A percentile compares a stretch with the other conserved stretches of the same genome.
Conservation (phyloP, 1,284 basidiomycete genomes). For the Ceratobasidium theobromae region DNA sequence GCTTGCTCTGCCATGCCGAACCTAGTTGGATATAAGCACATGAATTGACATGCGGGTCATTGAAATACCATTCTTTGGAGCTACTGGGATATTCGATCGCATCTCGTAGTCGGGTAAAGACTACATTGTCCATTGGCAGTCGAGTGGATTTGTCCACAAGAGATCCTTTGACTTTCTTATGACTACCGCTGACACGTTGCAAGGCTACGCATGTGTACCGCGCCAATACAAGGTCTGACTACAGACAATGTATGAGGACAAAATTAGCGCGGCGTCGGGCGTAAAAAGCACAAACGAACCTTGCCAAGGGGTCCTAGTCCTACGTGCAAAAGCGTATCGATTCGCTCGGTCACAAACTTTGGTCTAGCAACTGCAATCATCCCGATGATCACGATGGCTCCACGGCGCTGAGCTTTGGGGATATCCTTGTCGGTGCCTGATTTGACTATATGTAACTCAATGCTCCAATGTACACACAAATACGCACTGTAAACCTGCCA, state of each 20-base stretch:
- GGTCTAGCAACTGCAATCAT: slow-evolving; percentile 91
- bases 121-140: slow-evolving; percentile 82
- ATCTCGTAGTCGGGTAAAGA: slow-evolving; percentile 83
- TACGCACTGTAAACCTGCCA: slow-evolving; percentile 93
- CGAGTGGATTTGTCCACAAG: slow-evolving; percentile 85
- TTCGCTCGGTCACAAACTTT: slow-evolving; percentile 82
- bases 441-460: not conserved
- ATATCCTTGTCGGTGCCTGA: slow-evolving; percentile 71
- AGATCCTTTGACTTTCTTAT: slow-evolving; percentile 97
- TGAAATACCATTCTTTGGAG: slow-evolving; percentile 75
- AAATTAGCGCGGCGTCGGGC: not conserved
- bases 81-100: slow-evolving; percentile 74
- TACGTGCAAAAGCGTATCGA: slow-evolving; percentile 83
- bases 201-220: slow-evolving; percentile 93
- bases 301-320: slow-evolving; percentile 87
- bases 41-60: not conserved
- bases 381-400: slow-evolving; percentile 91
- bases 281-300: slow-evolving; percentile 48
- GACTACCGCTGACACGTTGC: slow-evolving; percentile 89
- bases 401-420: slow-evolving; percentile 81
- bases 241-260: not conserved
- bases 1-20: slow-evolving; percentile 96
- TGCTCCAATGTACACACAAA: not conserved
- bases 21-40: slow-evolving; percentile 42
- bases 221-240: slow-evolving; percentile 87